A percentile compares a stretch with the other conserved stretches of the same genome.
These are phyloP conservation scores for Chamaecrista fasciculata DNA, from an alignment of 306 rosid genomes.

Conservation along the genomic window DNA sequence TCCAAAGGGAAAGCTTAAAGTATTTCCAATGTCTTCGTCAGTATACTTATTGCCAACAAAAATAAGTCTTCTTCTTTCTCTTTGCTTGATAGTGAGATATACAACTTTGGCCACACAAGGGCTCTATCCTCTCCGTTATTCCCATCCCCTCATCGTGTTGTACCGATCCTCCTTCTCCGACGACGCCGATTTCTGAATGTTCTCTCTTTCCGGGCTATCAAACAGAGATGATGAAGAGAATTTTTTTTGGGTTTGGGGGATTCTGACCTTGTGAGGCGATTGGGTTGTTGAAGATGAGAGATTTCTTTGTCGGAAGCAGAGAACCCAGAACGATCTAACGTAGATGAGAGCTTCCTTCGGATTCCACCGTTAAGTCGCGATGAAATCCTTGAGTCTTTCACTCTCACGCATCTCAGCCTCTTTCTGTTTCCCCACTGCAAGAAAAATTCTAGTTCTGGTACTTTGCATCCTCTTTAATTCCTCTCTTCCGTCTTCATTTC, in stretches of 20 bases:
- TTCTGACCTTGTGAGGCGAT: slow-evolving; percentile 63
- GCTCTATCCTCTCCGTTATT: no score
- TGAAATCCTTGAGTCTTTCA: slow-evolving; percentile 67
- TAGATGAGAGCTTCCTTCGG: slow-evolving; percentile 46
- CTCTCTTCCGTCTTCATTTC: slow-evolving; percentile 71
- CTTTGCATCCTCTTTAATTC: slow-evolving; percentile 48
- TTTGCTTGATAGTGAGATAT: no score
- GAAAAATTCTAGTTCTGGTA: slow-evolving; percentile 63
- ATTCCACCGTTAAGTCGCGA: no score
- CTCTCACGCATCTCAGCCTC: slow-evolving; percentile 69
- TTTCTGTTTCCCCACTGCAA: slow-evolving; percentile 78
- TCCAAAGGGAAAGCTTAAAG: slow-evolving; percentile 19
- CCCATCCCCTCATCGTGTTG: no score
- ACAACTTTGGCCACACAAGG: no score
- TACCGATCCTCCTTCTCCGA: no score
- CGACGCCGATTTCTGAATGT: no score
- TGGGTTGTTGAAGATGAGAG: slow-evolving; percentile 50
- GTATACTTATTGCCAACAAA: not conserved
- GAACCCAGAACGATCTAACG: slow-evolving; percentile 43
- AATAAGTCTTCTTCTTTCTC: no score
- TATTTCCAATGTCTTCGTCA: slow-evolving; percentile 1
- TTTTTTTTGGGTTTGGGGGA: no score
- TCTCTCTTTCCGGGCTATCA: no score
- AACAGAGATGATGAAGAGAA: no score
- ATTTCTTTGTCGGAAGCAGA: slow-evolving; percentile 47